Evolutionary conservation across 371 early-diverging fungal genomes (phyloP).

Genomic region (Saksenaea vasiformis): DNA sequence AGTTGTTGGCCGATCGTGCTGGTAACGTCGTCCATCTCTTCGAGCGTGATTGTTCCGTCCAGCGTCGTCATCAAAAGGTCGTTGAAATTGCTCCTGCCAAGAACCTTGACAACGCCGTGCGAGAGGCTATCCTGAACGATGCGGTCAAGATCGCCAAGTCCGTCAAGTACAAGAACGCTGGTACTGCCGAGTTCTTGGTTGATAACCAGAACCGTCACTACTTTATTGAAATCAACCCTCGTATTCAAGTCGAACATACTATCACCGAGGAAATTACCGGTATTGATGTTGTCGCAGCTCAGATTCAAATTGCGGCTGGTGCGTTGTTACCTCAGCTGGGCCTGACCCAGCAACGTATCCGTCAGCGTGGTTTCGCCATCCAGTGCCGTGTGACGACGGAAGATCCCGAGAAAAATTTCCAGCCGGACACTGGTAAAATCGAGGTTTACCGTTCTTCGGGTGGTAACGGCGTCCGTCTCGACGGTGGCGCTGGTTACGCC

Average conservation of each 20-base stretch:
- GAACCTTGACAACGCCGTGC: constrained; percentile 61
- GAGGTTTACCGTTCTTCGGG: constrained; percentile 89
- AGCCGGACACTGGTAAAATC: constrained; percentile 95
- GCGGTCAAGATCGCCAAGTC: constrained; percentile 90
- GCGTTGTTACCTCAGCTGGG: constrained; percentile 77
- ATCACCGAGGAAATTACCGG: constrained; percentile 96
- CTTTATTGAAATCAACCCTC: constrained; percentile 97
- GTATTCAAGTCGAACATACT: constrained; percentile 92
- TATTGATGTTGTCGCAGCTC: constrained; percentile 90
- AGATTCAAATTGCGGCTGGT: constrained; percentile 93
- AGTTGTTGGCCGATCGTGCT: constrained; percentile 86
- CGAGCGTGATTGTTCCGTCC: constrained; percentile 98
- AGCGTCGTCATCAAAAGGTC: constrained; percentile 98
- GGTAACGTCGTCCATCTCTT: constrained; percentile 90
- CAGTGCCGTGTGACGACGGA: constrained; percentile 97
- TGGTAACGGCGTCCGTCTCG: constrained; percentile 90
- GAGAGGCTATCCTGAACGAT: constrained; percentile 83
- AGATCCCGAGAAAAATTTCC: constrained; percentile 85
- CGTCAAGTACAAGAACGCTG: constrained; percentile 93
- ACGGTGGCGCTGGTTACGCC: constrained; percentile 88
- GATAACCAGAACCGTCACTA: constrained; percentile 86
- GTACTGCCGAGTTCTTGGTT: constrained; percentile 97
- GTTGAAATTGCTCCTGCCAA: constrained; percentile 93
- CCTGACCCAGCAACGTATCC: constrained; percentile 81
- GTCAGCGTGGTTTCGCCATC: constrained; percentile 85